Evolutionary conservation across 768 basidiomycete genomes (phyloP), one percentile per base, ranked within the genome.

Genomic region (Termitomyces sp.): DNA sequence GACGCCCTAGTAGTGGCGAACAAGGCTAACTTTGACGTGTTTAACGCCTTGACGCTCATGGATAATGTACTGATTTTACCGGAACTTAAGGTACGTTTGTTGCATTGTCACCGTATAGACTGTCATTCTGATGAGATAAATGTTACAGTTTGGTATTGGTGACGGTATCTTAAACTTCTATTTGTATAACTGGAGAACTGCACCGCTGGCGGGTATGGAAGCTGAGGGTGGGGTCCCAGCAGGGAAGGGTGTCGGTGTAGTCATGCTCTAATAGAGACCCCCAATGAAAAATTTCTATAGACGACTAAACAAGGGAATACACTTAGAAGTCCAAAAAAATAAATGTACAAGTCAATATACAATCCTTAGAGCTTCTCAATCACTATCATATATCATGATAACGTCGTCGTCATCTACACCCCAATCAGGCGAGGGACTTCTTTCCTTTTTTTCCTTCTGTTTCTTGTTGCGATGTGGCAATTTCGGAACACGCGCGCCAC

Each of bases 21-120:
- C 57, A 81, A 86, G 54, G 89, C 90, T 48, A 86, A 86, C 41
- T 98, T 99, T 66, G 97, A 99, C 68, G 97, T 99, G 15, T 86
- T 98, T 73, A 99, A 99, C 70, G 92, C 91, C 1, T 72, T 98
- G 66, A 95, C 95, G 16, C 70, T 97, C 62, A 94, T 98, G 89
- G 97, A 99, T 70, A 99, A 98, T 70, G 79, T 84, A 55, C 68
- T 80, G 47, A 86, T 99, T 71, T 69, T 99, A 53, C 75, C 83
- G 33, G 91, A 94, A 54, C 81, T 96, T 53, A 92, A 91, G 84
- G 94, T 89, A 64, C 51, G 77, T 62, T 44, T 54, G 8, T 20
- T 2, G 22, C 37, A 26, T 26, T 29, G 37, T 49, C 3, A 34
- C 12, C 8, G 22, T 56, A 20, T 31, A 7, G 18, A 29, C 5